Evolutionary conservation across 306 rosid genomes (phyloP).

Genomic region (Elaeagnus macrophylla): DNA sequence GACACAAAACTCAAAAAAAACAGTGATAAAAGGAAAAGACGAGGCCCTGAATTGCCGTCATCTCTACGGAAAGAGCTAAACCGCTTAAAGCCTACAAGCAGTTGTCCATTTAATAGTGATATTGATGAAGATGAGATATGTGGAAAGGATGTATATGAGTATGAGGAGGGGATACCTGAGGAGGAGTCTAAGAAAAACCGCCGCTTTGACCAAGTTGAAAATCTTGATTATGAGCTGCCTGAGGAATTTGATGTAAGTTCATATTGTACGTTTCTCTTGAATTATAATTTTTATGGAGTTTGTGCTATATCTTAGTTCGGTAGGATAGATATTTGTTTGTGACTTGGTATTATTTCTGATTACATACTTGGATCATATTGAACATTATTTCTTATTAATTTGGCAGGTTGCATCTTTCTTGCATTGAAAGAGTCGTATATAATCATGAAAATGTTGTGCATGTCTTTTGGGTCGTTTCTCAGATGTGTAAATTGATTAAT

Average conservation of each 20-base stretch:
- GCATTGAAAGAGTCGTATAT: too few relatives aligned
- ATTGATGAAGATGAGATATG: conserved; percentile 24
- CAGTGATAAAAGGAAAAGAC: conserved; percentile 24
- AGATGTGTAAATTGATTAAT: neutral
- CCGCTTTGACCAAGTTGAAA: conserved; percentile 69
- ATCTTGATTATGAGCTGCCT: conserved; percentile 43
- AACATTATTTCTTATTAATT: too few relatives aligned
- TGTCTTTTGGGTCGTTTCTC: conserved; percentile 1
- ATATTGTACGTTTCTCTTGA: neutral
- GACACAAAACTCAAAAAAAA: neutral
- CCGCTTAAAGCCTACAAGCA: conserved; percentile 28
- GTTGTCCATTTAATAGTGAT: conserved; percentile 1
- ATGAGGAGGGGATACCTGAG: conserved; percentile 61
- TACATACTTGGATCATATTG: too few relatives aligned
- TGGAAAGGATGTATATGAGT: conserved; percentile 54
- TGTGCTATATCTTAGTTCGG: neutral
- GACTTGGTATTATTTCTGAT: too few relatives aligned
- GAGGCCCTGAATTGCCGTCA: conserved; percentile 31
- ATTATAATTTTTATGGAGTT: neutral
- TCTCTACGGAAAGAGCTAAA: conserved; percentile 42
- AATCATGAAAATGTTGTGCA: neutral
- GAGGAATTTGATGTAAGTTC: conserved; percentile 49
- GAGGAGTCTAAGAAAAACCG: conserved; percentile 79
- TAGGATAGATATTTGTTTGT: too few relatives aligned
- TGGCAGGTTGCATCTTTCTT: too few relatives aligned